phyloP scores from a whole-genome alignment of 495 filamentous ascomycete species.

The Aspergillus panamensis region DNA sequence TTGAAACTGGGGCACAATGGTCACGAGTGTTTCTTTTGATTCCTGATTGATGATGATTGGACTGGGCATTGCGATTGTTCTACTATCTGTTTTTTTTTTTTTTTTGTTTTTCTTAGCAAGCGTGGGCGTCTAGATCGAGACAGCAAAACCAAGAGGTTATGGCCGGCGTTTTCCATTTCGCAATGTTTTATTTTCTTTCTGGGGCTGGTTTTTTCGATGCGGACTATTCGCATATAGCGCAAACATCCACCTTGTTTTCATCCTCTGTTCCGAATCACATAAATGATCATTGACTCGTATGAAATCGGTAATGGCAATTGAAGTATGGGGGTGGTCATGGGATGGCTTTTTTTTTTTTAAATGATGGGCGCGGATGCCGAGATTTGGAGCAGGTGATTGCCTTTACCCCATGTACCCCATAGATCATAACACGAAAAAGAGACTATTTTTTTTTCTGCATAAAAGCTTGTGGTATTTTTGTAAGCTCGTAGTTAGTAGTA shows the following conservation, averaged over 20 bases:
- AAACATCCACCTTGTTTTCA: constrained; percentile 2
- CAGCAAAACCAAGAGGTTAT: constrained; percentile 9
- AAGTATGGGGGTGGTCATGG: constrained; percentile 4
- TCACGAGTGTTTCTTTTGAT: constrained; percentile 5
- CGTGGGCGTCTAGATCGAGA: constrained; percentile 15
- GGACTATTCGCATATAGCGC: constrained; percentile 12
- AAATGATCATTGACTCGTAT: constrained; percentile 1
- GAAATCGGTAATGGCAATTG: constrained; percentile 1
- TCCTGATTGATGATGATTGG: constrained; percentile 8
- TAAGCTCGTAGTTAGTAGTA: not conserved
- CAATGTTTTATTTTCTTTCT: constrained; percentile 14
- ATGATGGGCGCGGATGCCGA: not conserved
- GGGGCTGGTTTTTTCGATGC: not conserved
- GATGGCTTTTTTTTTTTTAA: not conserved
- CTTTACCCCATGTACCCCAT: constrained; percentile 1
- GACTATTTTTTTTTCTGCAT: not conserved
- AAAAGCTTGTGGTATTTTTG: not conserved
- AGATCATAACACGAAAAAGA: not conserved
- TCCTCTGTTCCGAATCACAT: constrained; percentile 1
- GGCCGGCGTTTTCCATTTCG: constrained; percentile 16
- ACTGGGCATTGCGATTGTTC: not conserved
- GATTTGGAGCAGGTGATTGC: not conserved
- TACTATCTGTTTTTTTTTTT: constrained; percentile 6
- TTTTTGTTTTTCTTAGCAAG: constrained; percentile 21
- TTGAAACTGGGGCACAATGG: not conserved